Conservation (phyloP, 495 filamentous ascomycete species). For the Daldinia loculata region DNA sequence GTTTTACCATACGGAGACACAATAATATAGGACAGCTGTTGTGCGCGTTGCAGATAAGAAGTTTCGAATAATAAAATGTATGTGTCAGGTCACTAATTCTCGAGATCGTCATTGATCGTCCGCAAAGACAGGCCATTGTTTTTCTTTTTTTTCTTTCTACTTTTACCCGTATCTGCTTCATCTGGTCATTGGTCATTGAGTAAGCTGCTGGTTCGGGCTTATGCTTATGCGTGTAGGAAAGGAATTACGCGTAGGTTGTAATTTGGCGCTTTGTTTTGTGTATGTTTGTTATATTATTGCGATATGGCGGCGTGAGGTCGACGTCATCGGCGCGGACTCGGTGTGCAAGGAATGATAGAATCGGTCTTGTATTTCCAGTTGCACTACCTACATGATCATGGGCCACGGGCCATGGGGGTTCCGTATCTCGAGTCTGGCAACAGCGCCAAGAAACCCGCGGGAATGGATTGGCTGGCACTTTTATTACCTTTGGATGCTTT, state of each 20-base stretch:
- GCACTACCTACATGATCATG: not conserved
- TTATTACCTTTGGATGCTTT: slow-evolving; percentile 2
- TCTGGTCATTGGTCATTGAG: not conserved
- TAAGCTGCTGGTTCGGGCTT: not conserved
- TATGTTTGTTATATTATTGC: slow-evolving; percentile 24
- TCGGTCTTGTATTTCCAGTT: slow-evolving; percentile 24
- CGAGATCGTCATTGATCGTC: not conserved
- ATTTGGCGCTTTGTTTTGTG: slow-evolving; percentile 9
- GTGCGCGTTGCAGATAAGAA: not conserved
- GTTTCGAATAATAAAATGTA: not conserved
- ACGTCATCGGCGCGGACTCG: slow-evolving; percentile 34
- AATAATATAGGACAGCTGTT: slow-evolving; percentile 3
- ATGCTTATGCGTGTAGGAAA: not conserved
- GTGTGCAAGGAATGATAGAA: slow-evolving; percentile 34
- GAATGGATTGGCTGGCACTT: slow-evolving; percentile 27
- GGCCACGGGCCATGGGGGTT: slow-evolving; percentile 5
- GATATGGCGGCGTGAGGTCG: slow-evolving; percentile 16
- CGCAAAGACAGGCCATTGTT: not conserved
- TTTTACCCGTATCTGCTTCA: not conserved
- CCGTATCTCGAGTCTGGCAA: slow-evolving; percentile 26
- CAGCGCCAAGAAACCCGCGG: slow-evolving; percentile 35
- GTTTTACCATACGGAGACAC: not conserved
- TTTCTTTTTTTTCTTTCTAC: not conserved
- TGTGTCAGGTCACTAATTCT: slow-evolving; percentile 5
- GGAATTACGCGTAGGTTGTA: slow-evolving; percentile 21